Base-by-base conservation (phyloP, 768 basidiomycete genomes). In the Hysterangium stoloniferum region DNA sequence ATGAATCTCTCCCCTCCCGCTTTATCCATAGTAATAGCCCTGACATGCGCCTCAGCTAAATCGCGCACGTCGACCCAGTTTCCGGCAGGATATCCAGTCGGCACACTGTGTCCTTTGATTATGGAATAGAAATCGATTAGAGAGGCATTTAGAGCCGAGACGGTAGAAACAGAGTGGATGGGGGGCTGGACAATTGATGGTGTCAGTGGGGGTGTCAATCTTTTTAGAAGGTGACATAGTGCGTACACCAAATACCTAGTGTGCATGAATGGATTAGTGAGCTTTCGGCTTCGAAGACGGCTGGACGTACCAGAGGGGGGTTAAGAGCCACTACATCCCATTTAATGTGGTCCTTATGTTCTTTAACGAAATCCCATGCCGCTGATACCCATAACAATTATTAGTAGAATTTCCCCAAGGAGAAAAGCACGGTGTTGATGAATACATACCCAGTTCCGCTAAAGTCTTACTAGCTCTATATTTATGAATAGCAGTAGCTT, bases 1-100 rank as follows among this genome's bases (percentile, higher is more conserved):
- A 85, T 71, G 58, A 84, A 73, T 29, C 84, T 68, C 49, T 84
- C 69, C 1, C 77, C 77, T 2, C 72, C 74, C 0, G 80, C 82
- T 2, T 67, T 71, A 24, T 71, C 66, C 44, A 69, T 73, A 47
- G 71, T 69, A 19, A 87, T 61, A 4, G 79, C 78, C 4, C 66
- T 61, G 0, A 70, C 68, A 57, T 84, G 82, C 0, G 75, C 79
- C 13, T 66, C 61, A 0, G 75, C 79, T 29, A 78, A 59, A 58
- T 82, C 79, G 5, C 78, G 71, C 5, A 80, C 78, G 45, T 81
- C 76, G 25, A 76, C 58, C 69, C 72, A 78, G 20, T 57, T 52
- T 12, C 59, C 58, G 4, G 64, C 62, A 15, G 57, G 49, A 15
- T 58, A 48, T 20, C 57, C 58, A 29, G 19, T 8, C 4, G 33